phyloP scores from a whole-genome alignment of 2,329 filamentous ascomycete species.

The Claviceps spartinae region DNA sequence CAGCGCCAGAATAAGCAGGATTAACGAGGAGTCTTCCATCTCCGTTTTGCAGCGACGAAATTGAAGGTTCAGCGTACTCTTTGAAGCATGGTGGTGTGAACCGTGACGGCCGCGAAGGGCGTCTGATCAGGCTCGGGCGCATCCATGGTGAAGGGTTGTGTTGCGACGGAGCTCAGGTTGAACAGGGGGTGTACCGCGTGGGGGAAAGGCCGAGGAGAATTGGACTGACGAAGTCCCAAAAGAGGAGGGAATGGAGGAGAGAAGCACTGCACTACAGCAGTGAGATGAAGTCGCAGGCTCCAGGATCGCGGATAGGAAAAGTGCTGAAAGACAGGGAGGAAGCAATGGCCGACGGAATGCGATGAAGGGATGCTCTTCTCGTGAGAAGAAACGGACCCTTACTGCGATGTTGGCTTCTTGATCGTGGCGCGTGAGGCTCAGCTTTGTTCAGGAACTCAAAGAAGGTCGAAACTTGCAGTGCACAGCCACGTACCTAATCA shows the following conservation, averaged over 20 bases:
- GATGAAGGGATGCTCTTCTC: neutral
- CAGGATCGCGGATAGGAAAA: neutral
- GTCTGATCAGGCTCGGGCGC: conserved; percentile 76
- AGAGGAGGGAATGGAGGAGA: neutral
- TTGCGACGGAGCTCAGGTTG: neutral
- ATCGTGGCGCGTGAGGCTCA: conserved; percentile 3
- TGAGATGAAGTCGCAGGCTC: neutral
- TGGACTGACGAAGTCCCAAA: neutral
- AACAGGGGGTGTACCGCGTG: neutral
- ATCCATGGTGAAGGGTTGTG: conserved; percentile 49
- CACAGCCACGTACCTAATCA: conserved; percentile 1
- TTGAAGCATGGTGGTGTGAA: conserved; percentile 65
- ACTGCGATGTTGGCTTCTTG: conserved; percentile 6
- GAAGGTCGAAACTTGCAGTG: neutral
- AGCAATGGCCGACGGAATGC: neutral
- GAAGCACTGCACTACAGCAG: neutral
- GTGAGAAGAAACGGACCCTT: neutral
- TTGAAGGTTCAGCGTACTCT: conserved; percentile 38
- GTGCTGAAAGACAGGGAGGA: neutral
- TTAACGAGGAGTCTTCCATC: neutral
- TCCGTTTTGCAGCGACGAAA: neutral
- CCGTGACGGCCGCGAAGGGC: conserved; percentile 78
- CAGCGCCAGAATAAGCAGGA: neutral
- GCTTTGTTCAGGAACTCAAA: neutral
- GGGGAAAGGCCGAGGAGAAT: neutral